Percentiles rank a stretch among this genome's conserved stretches.
phyloP scores from a whole-genome alignment of 371 early-diverging fungal species.

The Mucor indicus region DNA sequence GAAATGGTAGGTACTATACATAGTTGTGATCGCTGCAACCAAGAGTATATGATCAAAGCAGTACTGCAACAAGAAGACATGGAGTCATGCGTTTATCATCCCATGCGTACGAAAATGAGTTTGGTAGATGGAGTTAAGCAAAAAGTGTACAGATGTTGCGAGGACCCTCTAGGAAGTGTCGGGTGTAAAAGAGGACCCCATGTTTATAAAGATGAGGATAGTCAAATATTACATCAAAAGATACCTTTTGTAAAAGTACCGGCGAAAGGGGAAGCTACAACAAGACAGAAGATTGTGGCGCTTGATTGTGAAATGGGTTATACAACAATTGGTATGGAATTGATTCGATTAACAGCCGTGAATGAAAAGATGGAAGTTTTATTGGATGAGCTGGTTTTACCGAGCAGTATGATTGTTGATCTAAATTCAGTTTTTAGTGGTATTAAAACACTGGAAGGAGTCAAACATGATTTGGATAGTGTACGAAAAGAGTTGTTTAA shows the following conservation, averaged over 20 bases:
- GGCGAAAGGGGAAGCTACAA: not conserved
- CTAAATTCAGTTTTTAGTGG: conserved; percentile 57
- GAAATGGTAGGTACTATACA: conserved; percentile 16
- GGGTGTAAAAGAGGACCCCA: conserved; percentile 56
- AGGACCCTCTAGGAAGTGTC: conserved; percentile 33
- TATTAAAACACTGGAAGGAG: conserved; percentile 49
- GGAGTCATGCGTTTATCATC: conserved; percentile 43
- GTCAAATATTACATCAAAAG: conserved; percentile 33
- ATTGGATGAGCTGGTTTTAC: conserved; percentile 55
- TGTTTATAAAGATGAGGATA: conserved; percentile 39
- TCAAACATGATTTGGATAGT: conserved; percentile 39
- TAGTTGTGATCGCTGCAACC: conserved; percentile 50
- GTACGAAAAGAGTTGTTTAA: conserved; percentile 41
- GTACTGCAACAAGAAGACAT: conserved; percentile 28
- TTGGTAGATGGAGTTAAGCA: conserved; percentile 36
- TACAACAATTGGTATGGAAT: conserved; percentile 54
- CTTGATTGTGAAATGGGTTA: conserved; percentile 55
- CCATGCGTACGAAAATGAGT: conserved; percentile 25
- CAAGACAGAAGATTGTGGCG: conserved; percentile 23
- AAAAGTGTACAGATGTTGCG: conserved; percentile 47
- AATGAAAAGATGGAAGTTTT: conserved; percentile 40
- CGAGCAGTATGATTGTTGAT: conserved; percentile 49
- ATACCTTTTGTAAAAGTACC: conserved; percentile 44
- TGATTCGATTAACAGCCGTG: conserved; percentile 53
- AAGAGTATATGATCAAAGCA: conserved; percentile 38